Evolutionary conservation across 2,329 filamentous ascomycete species (phyloP).

Genomic region (Byssochlamys sp.): DNA sequence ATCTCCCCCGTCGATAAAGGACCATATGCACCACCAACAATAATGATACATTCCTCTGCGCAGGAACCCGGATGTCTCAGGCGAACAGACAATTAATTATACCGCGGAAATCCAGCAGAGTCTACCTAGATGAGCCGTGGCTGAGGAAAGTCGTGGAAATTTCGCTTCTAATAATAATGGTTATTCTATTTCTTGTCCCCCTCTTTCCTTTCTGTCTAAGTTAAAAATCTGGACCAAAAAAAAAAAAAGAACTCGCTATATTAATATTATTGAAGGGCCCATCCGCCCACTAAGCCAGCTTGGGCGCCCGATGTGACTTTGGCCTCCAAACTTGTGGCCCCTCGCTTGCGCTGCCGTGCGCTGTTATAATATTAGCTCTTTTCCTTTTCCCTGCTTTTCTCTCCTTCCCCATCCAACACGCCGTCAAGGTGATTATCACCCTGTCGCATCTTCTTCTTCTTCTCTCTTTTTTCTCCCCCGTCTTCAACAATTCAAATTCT

Average conservation of each 20-base stretch:
- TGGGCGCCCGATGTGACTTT: neutral
- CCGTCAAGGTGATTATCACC: slow-evolving; percentile 1
- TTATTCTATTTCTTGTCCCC: neutral
- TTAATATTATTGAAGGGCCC: neutral
- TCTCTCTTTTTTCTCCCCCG: neutral
- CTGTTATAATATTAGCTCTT: neutral
- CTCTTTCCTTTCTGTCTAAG: slow-evolving; percentile 3
- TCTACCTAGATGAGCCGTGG: neutral
- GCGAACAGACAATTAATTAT: too few species aligned
- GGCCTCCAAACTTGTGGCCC: neutral
- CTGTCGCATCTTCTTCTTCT: neutral
- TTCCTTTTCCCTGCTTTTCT: neutral
- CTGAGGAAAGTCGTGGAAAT: neutral
- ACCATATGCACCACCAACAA: too few species aligned
- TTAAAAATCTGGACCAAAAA: neutral
- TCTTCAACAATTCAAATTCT: neutral
- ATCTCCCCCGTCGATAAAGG: too few species aligned
- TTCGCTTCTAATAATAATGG: neutral
- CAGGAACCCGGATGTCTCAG: too few species aligned
- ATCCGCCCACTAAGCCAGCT: neutral
- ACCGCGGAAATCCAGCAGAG: neutral
- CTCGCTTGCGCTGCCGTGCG: neutral
- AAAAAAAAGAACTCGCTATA: neutral
- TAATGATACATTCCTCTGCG: too few species aligned
- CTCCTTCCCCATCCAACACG: neutral